These are phyloP conservation scores for Schizonepeta tenuifolia DNA, from an alignment of 257 asterid genomes.

Conservation along the genomic window DNA sequence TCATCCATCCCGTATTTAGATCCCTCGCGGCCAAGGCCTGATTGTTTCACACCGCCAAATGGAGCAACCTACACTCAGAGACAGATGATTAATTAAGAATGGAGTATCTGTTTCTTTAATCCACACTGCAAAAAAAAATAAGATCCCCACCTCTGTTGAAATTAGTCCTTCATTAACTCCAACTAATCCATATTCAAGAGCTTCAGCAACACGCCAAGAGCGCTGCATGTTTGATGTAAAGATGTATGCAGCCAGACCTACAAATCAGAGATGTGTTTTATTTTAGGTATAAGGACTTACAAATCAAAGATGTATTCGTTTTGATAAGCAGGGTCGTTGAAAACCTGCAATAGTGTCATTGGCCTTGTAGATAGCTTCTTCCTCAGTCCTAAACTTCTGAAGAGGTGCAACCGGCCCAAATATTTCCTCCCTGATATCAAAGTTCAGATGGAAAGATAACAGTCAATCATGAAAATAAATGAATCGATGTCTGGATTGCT, in stretches of 20 bases:
- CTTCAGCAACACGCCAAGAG: constrained; percentile 95
- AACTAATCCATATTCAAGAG: constrained; percentile 97
- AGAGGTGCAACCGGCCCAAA: constrained; percentile 99
- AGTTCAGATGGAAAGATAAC: constrained; percentile 22
- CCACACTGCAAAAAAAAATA: constrained; percentile 24
- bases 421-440: constrained; percentile 72
- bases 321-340: constrained; percentile 16
- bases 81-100: constrained; percentile 21
- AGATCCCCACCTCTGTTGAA: constrained; percentile 79
- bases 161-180: constrained; percentile 96
- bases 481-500: neutral
- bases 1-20: constrained; percentile 97
- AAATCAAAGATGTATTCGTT: constrained; percentile 6
- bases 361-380: constrained; percentile 87
- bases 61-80: constrained; percentile 75
- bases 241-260: constrained; percentile 93
- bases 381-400: constrained; percentile 88
- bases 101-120: neutral
- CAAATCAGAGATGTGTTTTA: constrained; percentile 25
- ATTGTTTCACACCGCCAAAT: constrained; percentile 93
- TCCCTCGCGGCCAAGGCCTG: constrained; percentile 99
- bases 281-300: constrained; percentile 6
- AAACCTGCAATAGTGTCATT: constrained; percentile 92
- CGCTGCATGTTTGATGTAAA: constrained; percentile 76
- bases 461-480: neutral